Evolutionary conservation across 805 yeast species (phyloP).

Genomic region (Jamesozyma spencerorum): DNA sequence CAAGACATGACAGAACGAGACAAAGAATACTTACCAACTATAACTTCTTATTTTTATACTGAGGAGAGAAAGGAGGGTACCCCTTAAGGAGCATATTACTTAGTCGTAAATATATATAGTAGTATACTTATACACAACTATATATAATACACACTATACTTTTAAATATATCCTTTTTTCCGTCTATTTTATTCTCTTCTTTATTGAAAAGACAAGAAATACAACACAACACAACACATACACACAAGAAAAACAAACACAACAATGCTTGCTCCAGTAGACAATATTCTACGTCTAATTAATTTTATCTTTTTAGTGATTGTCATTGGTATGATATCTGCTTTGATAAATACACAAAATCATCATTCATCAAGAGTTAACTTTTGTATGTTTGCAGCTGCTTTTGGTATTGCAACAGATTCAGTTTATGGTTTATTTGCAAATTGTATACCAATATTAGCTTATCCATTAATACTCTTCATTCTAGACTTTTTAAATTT

Average conservation of each 20-base stretch:
- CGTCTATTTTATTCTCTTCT: too few relatives aligned
- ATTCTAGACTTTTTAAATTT: constrained; percentile 75
- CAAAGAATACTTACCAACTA: too few relatives aligned
- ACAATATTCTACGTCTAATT: constrained; percentile 59
- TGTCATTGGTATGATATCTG: constrained; percentile 78
- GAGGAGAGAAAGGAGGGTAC: too few relatives aligned
- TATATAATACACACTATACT: too few relatives aligned
- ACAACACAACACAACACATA: too few relatives aligned
- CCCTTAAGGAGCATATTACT: too few relatives aligned
- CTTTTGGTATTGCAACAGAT: constrained; percentile 74
- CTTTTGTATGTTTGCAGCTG: constrained; percentile 78
- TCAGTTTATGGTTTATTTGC: constrained; percentile 71
- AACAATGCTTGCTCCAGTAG: constrained; percentile 61
- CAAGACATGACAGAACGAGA: too few relatives aligned
- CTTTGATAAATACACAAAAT: constrained; percentile 63
- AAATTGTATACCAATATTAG: constrained; percentile 57
- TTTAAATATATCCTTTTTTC: too few relatives aligned
- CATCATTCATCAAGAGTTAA: constrained; percentile 62
- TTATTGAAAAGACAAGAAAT: too few relatives aligned
- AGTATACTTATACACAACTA: too few relatives aligned
- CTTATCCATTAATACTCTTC: constrained; percentile 76
- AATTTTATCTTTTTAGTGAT: constrained; percentile 71
- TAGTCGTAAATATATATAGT: too few relatives aligned
- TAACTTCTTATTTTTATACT: too few relatives aligned
- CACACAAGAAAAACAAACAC: constrained; percentile 1